phyloP scores from a whole-genome alignment of 2,329 filamentous ascomycete species.

The Karstenula rhodostoma region DNA sequence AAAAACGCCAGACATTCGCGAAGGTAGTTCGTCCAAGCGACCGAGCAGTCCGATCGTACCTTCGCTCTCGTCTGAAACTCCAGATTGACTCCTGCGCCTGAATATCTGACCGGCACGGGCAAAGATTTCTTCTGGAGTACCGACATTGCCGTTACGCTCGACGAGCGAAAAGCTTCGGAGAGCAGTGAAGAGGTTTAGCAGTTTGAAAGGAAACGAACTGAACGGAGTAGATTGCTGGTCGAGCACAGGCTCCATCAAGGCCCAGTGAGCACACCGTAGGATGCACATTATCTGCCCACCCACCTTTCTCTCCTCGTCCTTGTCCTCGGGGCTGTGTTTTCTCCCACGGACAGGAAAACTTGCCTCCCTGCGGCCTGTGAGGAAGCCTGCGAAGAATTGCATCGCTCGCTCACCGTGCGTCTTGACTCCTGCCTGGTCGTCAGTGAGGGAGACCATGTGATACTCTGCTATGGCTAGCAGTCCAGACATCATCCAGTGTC shows the following conservation, averaged over 20 bases:
- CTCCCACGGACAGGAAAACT: conserved; percentile 6
- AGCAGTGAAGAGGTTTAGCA: conserved; percentile 16
- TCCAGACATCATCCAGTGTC: conserved; percentile 38
- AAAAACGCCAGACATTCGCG: conserved; percentile 27
- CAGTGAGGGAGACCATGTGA: conserved; percentile 24
- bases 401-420: conserved; percentile 16
- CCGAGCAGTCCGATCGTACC: conserved; percentile 15
- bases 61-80: not conserved
- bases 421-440: conserved; percentile 10
- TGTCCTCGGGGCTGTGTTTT: not conserved
- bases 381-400: conserved; percentile 18
- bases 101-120: conserved; percentile 16
- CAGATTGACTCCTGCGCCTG: not conserved
- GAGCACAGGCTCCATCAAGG: conserved; percentile 13
- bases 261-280: conserved; percentile 22
- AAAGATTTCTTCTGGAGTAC: conserved; percentile 14
- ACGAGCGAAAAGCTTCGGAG: conserved; percentile 16
- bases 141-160: conserved; percentile 6
- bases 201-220: conserved; percentile 1
- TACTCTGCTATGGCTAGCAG: conserved; percentile 33
- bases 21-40: conserved; percentile 26
- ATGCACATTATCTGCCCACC: conserved; percentile 23
- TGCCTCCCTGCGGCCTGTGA: conserved; percentile 14
- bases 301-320: conserved; percentile 16
- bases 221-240: not conserved